These are phyloP conservation scores for Scytalidium sp. DNA, from an alignment of 2,329 filamentous ascomycete species.

Conservation along the genomic window DNA sequence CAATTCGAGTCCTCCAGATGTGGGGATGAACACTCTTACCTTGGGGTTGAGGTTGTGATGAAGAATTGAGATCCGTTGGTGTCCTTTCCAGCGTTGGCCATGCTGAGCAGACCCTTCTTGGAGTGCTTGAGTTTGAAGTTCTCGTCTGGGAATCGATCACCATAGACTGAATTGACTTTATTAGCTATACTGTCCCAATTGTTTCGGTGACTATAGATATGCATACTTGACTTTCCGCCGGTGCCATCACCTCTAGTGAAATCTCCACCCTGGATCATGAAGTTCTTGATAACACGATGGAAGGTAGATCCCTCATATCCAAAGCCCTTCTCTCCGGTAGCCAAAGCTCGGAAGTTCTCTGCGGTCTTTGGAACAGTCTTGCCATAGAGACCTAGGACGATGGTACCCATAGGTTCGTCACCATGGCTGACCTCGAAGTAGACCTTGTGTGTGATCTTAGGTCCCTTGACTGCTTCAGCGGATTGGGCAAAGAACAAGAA, in stretches of 20 bases:
- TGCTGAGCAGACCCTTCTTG: constrained; percentile 79
- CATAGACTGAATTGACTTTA: constrained; percentile 60
- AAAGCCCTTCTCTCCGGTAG: constrained; percentile 82
- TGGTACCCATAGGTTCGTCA: constrained; percentile 68
- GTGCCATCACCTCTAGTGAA: constrained; percentile 82
- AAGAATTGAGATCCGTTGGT: constrained; percentile 91
- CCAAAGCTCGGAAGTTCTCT: constrained; percentile 75
- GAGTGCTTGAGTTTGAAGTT: constrained; percentile 95
- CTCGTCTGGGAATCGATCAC: constrained; percentile 80
- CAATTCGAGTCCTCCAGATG: background rate
- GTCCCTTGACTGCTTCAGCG: constrained; percentile 75
- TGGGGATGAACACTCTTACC: constrained; percentile 43
- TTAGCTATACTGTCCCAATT: constrained; percentile 10
- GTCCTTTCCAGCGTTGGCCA: constrained; percentile 82
- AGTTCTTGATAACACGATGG: constrained; percentile 87
- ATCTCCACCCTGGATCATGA: constrained; percentile 92
- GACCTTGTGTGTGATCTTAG: constrained; percentile 95
- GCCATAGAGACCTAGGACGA: constrained; percentile 82
- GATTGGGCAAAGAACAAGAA: constrained; percentile 75
- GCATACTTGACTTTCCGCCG: constrained; percentile 79
- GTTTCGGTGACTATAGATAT: background rate
- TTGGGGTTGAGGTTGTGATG: constrained; percentile 79
- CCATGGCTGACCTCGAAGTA: constrained; percentile 82
- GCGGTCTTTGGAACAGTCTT: constrained; percentile 78
- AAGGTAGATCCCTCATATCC: constrained; percentile 79